These are phyloP conservation scores for Trichoderma atrobrunneum DNA, from an alignment of 2,329 filamentous ascomycete species.

Conservation along the genomic window DNA sequence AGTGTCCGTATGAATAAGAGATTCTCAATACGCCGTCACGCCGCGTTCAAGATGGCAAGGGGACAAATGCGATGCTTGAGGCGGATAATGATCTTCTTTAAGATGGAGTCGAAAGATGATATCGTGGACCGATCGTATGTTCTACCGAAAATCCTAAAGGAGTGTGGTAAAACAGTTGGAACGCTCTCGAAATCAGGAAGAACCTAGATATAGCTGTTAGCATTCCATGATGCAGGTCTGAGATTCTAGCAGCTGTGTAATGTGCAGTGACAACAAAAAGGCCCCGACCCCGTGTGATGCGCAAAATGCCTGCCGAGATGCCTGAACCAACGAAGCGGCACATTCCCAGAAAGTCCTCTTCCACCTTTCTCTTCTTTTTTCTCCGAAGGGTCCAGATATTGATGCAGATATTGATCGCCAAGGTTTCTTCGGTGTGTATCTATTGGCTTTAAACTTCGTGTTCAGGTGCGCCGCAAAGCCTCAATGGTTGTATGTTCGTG, in stretches of 20 bases:
- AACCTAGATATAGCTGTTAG: conserved; percentile 35
- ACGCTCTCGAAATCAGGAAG: conserved; percentile 43
- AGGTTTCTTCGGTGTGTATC: not conserved
- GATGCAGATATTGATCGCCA: no score
- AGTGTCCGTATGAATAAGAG: conserved; percentile 35
- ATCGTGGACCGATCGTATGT: conserved; percentile 33
- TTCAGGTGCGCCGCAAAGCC: not conserved
- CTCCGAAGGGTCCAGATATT: not conserved
- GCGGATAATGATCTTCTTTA: conserved; percentile 23
- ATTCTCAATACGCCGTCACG: conserved; percentile 42
- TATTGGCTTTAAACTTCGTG: not conserved
- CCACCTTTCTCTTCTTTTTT: not conserved
- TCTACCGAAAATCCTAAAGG: conserved; percentile 41
- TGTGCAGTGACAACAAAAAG: not conserved
- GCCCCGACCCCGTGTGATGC: not conserved
- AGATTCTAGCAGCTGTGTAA: not conserved
- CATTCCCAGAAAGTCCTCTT: not conserved
- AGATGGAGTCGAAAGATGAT: conserved; percentile 28
- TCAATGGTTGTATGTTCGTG: not conserved
- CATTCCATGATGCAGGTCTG: not conserved
- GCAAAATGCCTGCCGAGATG: not conserved
- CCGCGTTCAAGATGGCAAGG: conserved; percentile 35
- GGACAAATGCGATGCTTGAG: conserved; percentile 21
- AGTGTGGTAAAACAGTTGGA: conserved; percentile 40
- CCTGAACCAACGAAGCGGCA: not conserved